phyloP scores from a whole-genome alignment of 1,284 basidiomycete species.

The Grifola frondosa region DNA sequence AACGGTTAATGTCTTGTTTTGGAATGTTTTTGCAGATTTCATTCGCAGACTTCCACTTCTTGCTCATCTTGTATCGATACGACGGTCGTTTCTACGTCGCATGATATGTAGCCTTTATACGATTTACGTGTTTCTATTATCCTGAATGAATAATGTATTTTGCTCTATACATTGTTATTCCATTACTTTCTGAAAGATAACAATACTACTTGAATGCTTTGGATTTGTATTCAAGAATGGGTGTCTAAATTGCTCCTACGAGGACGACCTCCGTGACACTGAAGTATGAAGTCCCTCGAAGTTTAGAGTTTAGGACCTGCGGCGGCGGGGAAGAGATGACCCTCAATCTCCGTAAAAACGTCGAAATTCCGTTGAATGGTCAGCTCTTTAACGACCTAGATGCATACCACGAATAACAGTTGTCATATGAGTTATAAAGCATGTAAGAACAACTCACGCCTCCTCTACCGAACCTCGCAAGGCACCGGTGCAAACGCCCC shows the following conservation, averaged over 20 bases:
- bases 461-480: conserved; percentile 44
- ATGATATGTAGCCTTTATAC: conserved; percentile 15
- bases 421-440: background rate
- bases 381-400: conserved; percentile 48
- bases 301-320: conserved; percentile 16
- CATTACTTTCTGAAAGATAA: too few relatives aligned
- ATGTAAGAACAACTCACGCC: conserved; percentile 39
- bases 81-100: background rate
- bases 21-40: background rate
- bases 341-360: conserved; percentile 48
- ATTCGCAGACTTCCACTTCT: conserved; percentile 5
- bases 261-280: too few relatives aligned
- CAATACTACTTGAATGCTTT: too few relatives aligned
- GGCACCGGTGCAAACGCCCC: conserved; percentile 56
- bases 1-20: conserved; percentile 7
- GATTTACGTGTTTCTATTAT: too few relatives aligned
- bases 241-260: background rate
- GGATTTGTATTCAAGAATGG: background rate
- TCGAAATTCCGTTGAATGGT: conserved; percentile 57
- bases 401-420: background rate
- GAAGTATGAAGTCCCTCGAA: too few relatives aligned
- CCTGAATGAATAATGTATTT: too few relatives aligned
- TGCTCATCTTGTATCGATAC: conserved; percentile 22
- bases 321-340: conserved; percentile 3
- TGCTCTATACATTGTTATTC: too few relatives aligned